Evolutionary conservation across 1,284 basidiomycete species (phyloP), one percentile per base, ranked within the genome.

Genomic region (Xerocomus amazonicus): DNA sequence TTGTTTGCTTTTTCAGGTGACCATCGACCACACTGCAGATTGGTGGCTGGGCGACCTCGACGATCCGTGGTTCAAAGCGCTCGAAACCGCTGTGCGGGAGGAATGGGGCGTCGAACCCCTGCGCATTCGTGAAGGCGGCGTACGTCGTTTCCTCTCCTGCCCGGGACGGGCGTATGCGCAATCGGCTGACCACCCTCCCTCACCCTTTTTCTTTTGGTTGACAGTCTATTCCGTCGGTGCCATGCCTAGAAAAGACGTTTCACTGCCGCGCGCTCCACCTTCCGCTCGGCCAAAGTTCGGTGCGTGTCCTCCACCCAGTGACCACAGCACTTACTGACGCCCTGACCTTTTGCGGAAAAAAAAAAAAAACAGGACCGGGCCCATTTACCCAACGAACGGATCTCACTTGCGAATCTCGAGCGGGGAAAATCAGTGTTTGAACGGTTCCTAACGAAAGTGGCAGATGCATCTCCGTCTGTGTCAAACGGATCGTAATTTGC

Each of bases 21-120:
- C 73, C 27, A 83, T 97, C 43, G 84, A 90, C 41, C 90, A 93
- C 56, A 86, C 81, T 1, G 94, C 93, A 0, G 88, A 94, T 61
- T 99, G 95, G 94, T 99, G 96, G 96, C 76, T 97, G 1, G 93
- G 94, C 0, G 82, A 88, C 43, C 77, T 93, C 27, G 80, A 91
- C 45, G 86, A 86, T 52, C 76, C 78, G 3, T 96, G 90, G 81
- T 93, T 94, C 73, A 78, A 82, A 57, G 85, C 89, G 0, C 76
- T 98, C 17, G 90, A 93, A 65, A 73, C 75, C 35, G 87, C 92
- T 9, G 82, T 97, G 0, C 74, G 79, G 52, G 84, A 91, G 41
- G 91, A 95, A 59, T 97, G 92, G 94, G 83, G 83, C 14, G 72
- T 82, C 26, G 79, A 84, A 53, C 95, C 95, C 3, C 71, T 97